These are phyloP conservation scores for Ganoderma sinense DNA, from an alignment of 1,284 basidiomycete species.

Conservation along the genomic window DNA sequence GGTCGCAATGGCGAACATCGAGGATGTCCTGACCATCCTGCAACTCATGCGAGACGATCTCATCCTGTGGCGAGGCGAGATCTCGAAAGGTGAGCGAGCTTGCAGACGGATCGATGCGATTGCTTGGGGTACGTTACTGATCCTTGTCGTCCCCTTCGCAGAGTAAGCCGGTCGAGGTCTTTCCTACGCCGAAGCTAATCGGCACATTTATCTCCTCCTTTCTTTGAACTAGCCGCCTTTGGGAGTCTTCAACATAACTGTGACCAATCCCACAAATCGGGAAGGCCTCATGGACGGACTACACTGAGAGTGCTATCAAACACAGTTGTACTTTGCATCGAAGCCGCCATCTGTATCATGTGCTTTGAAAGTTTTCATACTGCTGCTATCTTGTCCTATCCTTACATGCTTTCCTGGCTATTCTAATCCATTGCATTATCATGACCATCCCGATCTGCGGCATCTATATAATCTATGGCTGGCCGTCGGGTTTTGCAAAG, in stretches of 20 bases:
- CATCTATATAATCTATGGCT: not conserved
- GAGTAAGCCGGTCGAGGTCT: not conserved
- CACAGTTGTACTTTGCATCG: not conserved
- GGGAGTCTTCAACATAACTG: not conserved
- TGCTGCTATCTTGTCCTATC: not conserved
- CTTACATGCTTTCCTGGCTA: not conserved
- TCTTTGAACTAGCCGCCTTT: not conserved
- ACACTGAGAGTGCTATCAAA: not conserved
- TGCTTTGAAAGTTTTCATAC: not conserved
- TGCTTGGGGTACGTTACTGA: not conserved
- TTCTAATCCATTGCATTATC: not conserved
- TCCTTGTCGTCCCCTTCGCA: not conserved
- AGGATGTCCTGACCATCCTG: constrained; percentile 71
- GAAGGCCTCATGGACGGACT: not conserved
- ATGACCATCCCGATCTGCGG: not conserved
- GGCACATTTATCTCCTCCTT: not conserved
- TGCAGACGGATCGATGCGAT: not conserved
- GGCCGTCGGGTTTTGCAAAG: constrained; percentile 50
- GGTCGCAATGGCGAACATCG: constrained; percentile 51
- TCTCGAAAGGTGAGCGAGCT: constrained; percentile 35
- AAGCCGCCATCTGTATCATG: not conserved
- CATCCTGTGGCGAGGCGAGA: constrained; percentile 68
- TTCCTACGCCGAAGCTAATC: not conserved
- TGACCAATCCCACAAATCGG: not conserved
- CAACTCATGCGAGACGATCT: constrained; percentile 72